phyloP scores from a whole-genome alignment of 2,329 filamentous ascomycete genomes.

The Monosporascus sp. region DNA sequence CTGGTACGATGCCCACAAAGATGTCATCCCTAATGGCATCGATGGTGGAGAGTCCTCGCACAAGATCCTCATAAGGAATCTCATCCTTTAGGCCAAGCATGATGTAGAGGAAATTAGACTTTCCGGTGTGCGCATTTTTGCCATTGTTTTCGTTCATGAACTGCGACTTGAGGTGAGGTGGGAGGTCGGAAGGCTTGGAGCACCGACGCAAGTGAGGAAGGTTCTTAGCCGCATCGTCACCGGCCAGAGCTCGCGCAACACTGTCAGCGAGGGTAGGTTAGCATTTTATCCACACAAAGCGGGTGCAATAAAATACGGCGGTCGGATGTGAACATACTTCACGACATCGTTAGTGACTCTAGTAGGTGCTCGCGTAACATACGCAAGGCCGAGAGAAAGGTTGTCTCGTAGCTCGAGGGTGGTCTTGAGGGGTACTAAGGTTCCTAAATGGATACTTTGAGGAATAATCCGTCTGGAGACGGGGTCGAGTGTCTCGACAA shows the following conservation, averaged over 20 bases:
- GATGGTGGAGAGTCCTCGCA: conserved; percentile 39
- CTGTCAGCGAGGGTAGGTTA: conserved; percentile 33
- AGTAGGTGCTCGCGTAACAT: conserved; percentile 66
- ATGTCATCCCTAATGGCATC: conserved; percentile 48
- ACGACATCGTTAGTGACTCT: conserved; percentile 68
- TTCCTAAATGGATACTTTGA: conserved; percentile 24
- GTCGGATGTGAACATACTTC: conserved; percentile 47
- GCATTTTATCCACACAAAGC: conserved; percentile 5
- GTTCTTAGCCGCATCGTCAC: conserved; percentile 58
- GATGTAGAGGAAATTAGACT: conserved; percentile 57
- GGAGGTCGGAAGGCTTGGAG: conserved; percentile 65
- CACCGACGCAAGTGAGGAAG: conserved; percentile 70
- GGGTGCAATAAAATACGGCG: conserved; percentile 3
- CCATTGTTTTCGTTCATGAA: conserved; percentile 57
- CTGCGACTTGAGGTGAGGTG: conserved; percentile 56
- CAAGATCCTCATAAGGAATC: conserved; percentile 50
- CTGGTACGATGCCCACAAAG: conserved; percentile 58
- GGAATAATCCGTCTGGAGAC: conserved; percentile 28
- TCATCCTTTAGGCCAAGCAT: conserved; percentile 47
- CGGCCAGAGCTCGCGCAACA: conserved; percentile 50
- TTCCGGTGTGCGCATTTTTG: conserved; percentile 53
- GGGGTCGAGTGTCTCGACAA: conserved; percentile 32
- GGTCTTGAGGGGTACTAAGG: conserved; percentile 58
- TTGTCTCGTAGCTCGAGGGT: conserved; percentile 57
- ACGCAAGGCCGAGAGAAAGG: conserved; percentile 55